Evolutionary conservation across 495 filamentous ascomycete species (phyloP), one percentile per base, ranked within the genome.

Genomic region (Aspergillus ostianus): DNA sequence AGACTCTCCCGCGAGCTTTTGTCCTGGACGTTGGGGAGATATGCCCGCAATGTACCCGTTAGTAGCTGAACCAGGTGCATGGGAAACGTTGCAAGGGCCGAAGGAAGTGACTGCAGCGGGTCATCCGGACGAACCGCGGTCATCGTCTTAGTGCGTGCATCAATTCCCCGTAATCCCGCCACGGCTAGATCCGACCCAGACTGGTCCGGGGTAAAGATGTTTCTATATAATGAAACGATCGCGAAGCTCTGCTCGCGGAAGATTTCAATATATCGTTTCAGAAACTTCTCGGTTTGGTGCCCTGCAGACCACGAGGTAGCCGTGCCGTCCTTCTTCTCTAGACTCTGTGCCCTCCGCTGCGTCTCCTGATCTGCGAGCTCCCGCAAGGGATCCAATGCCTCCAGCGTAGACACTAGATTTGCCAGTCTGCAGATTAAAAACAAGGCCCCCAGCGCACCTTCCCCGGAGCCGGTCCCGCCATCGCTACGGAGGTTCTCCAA

Each of bases 241-340:
- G 89, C 89, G 67, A 99, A 99, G 66, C 90, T 94, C 73, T 99
- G 95, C 74, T 99, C 95, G 54, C 95, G 89, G 74, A 97, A 98
- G 29, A 98, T 96, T 71, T 99, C 95, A 65, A 99, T 88, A 75
- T 96, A 99, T 54, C 91, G 80, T 71, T 99, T 99, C 44, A 99
- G 77, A 64, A 92, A 99, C 23, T 91, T 83, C 67, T 97, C 95
- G 2, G 93, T 97, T 67, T 98, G 94, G 66, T 95, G 91, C 0
- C 93, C 94, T 6, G 83, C 85, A 0, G 87, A 83, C 87, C 88
- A 90, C 6, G 78, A 73, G 19, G 64, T 64, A 6, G 67, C 58
- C 7, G 66, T 53, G 29, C 60, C 57, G 21, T 68, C 64, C 47
- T 69, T 64, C 47, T 67, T 66, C 26, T 67, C 69, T 8, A 60